These are phyloP conservation scores for Colletotrichum sidae DNA, from an alignment of 2,329 filamentous ascomycete species.

Conservation along the genomic window DNA sequence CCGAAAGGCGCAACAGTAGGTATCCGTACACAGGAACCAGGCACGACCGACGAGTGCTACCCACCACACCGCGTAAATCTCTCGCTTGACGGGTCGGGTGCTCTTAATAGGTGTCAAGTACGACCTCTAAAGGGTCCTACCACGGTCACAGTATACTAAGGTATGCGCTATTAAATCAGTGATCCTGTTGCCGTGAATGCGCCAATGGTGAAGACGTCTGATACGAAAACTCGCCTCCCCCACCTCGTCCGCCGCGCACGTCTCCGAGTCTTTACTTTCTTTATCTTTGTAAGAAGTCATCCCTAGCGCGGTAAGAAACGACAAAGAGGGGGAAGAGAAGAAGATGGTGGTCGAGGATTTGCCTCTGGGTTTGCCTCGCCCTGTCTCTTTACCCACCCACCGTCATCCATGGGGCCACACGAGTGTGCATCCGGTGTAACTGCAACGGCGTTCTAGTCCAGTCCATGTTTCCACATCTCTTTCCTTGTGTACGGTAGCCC, in stretches of 20 bases:
- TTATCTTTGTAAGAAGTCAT: no score
- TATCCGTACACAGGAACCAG: neutral
- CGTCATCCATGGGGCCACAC: conserved; percentile 17
- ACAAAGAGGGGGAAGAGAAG: neutral
- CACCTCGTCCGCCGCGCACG: neutral
- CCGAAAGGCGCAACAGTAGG: neutral
- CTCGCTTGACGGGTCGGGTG: neutral
- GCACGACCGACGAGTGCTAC: neutral
- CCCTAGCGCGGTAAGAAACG: no score
- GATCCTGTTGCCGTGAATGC: no score
- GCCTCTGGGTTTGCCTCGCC: neutral
- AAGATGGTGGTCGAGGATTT: neutral
- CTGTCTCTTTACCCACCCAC: conserved; percentile 1
- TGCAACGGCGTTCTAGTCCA: neutral
- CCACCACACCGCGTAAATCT: neutral
- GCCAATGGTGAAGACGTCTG: neutral
- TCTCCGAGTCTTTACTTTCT: no score
- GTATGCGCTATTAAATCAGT: no score
- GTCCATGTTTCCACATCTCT: neutral
- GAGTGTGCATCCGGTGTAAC: conserved; percentile 1
- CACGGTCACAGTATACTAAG: no score
- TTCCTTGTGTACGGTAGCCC: no score
- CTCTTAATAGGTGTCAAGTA: neutral
- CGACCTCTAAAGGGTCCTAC: no score
- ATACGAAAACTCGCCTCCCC: neutral